These are phyloP conservation scores for Fusarium sublunatum DNA, from an alignment of 2,329 filamentous ascomycete genomes.

Conservation along the genomic window DNA sequence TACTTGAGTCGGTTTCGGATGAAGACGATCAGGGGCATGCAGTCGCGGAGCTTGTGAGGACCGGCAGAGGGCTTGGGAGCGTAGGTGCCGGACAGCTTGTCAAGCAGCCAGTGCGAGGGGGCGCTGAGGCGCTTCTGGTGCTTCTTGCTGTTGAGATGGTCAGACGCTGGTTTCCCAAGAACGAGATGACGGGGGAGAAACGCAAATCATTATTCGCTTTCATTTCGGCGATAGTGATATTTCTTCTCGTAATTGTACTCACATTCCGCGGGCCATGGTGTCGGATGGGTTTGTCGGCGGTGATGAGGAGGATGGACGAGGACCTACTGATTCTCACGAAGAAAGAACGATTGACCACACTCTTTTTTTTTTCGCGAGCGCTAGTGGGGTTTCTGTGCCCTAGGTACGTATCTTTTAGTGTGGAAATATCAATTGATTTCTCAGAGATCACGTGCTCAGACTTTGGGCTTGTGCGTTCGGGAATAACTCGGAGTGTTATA, in stretches of 20 bases:
- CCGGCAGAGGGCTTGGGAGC: conserved; percentile 77
- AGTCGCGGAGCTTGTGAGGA: conserved; percentile 99
- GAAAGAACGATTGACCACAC: conserved; percentile 46
- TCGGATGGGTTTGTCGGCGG: conserved; percentile 54
- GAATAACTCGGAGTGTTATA: too few species aligned
- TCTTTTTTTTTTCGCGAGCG: conserved; percentile 46
- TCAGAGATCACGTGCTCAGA: too few species aligned
- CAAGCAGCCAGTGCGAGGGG: conserved; percentile 99
- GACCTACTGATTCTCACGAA: conserved; percentile 33
- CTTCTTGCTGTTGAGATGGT: conserved; percentile 79
- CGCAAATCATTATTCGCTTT: conserved; percentile 18
- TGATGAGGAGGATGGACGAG: conserved; percentile 52
- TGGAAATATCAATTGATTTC: too few species aligned
- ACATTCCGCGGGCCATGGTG: conserved; percentile 75
- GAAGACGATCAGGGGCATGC: conserved; percentile 98
- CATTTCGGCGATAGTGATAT: conserved; percentile 7
- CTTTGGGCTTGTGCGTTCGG: too few species aligned
- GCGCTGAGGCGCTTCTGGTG: conserved; percentile 99
- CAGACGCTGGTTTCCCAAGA: conserved; percentile 40
- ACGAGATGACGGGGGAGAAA: conserved; percentile 5
- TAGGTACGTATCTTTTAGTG: conserved; percentile 37
- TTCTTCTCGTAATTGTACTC: conserved; percentile 51
- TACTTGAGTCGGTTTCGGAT: conserved; percentile 98
- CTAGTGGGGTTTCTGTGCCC: conserved; percentile 52
- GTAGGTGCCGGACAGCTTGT: conserved; percentile 97